phyloP scores from a whole-genome alignment of 2,329 filamentous ascomycete genomes.

The Escovopsis sp. region DNA sequence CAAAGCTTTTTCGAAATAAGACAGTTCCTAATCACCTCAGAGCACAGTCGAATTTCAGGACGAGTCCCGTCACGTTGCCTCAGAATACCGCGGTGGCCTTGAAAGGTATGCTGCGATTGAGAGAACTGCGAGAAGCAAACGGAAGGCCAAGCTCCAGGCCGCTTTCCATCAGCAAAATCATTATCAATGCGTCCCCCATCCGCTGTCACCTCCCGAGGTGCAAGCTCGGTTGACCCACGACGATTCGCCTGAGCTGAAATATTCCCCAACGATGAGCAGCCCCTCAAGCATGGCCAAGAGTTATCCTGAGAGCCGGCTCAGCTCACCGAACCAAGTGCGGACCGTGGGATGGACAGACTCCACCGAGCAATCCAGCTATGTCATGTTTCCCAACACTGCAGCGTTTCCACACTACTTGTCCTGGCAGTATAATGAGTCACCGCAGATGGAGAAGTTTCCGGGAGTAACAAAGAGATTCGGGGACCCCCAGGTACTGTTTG shows the following conservation, averaged over 20 bases:
- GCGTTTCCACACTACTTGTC: neutral
- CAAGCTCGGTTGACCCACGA: neutral
- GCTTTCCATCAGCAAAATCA: neutral
- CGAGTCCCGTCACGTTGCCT: constrained; percentile 79
- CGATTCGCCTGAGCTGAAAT: neutral
- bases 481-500: too few relatives aligned
- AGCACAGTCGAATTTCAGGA: constrained; percentile 62
- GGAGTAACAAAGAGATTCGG: too few relatives aligned
- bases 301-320: neutral
- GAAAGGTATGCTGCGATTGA: constrained; percentile 48
- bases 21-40: neutral
- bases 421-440: neutral
- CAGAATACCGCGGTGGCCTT: constrained; percentile 71
- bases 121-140: neutral
- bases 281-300: neutral
- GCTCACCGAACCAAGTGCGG: neutral
- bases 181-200: neutral
- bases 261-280: neutral
- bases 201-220: neutral
- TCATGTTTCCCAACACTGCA: neutral
- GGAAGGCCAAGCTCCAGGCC: neutral
- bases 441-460: neutral
- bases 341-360: neutral
- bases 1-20: neutral
- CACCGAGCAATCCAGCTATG: neutral